Percentiles rank a stretch among this genome's conserved stretches.
These are phyloP conservation scores for Syncephalis plumigaleata DNA, from an alignment of 371 early-diverging fungal species.

Conservation along the genomic window DNA sequence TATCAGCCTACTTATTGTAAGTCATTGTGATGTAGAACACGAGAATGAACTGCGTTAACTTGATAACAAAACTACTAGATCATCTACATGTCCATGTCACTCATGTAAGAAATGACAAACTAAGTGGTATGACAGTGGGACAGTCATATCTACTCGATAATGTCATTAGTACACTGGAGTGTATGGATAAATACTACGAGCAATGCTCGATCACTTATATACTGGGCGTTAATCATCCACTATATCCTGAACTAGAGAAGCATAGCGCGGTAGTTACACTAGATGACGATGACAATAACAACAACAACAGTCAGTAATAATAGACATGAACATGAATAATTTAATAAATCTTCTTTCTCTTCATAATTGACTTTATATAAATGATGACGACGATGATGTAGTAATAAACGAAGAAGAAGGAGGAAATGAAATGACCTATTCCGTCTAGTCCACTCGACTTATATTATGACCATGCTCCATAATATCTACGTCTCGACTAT, in stretches of 20 bases:
- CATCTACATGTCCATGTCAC: constrained; percentile 72
- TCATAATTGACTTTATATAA: no score
- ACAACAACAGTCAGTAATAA: no score
- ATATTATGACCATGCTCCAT: background rate
- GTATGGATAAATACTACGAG: constrained; percentile 32
- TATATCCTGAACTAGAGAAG: constrained; percentile 9
- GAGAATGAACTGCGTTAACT: background rate
- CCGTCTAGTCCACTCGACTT: no score
- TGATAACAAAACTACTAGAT: constrained; percentile 21
- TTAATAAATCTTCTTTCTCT: no score
- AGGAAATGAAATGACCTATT: no score
- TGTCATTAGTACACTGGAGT: constrained; percentile 45
- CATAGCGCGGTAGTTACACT: no score
- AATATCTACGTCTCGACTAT: background rate
- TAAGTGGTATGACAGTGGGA: constrained; percentile 33
- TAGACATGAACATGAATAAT: no score
- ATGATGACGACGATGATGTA: no score
- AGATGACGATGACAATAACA: no score
- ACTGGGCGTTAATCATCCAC: constrained; percentile 23
- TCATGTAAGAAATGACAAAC: constrained; percentile 20
- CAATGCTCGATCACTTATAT: constrained; percentile 22
- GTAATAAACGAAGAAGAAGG: no score
- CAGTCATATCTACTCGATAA: constrained; percentile 59
- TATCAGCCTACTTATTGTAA: constrained; percentile 75
- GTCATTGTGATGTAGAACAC: background rate